Conservation (phyloP, 164 flowering plant genomes). For the Cinnamomum chago region DNA sequence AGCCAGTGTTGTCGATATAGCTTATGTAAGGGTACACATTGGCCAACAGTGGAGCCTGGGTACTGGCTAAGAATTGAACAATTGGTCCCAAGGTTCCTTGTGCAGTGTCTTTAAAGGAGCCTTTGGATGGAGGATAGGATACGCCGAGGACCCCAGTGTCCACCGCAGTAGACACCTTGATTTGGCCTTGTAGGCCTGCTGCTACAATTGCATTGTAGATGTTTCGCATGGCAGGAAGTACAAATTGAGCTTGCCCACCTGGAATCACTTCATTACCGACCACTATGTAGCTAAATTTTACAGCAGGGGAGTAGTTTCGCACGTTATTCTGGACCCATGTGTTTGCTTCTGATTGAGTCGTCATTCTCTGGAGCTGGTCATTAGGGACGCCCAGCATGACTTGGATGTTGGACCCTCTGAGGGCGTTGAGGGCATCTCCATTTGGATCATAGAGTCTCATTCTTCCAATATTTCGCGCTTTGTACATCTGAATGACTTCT, state of each 20-base stretch:
- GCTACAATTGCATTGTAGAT: slow-evolving; percentile 12
- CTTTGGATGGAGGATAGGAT: slow-evolving; percentile 34
- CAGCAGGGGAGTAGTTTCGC: slow-evolving; percentile 16
- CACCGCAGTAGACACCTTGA: slow-evolving; percentile 35
- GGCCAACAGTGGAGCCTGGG: slow-evolving; percentile 24
- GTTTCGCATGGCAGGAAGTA: slow-evolving; percentile 25
- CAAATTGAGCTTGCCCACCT: background rate
- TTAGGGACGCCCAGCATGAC: slow-evolving; percentile 38
- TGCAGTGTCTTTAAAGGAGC: background rate
- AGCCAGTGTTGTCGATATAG: slow-evolving; percentile 11
- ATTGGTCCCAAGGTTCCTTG: background rate
- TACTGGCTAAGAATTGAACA: slow-evolving; percentile 10
- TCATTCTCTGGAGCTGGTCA: slow-evolving; percentile 27
- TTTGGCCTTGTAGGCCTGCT: slow-evolving; percentile 7
- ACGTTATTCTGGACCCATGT: slow-evolving; percentile 39
- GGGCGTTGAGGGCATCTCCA: slow-evolving; percentile 29
- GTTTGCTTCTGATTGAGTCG: slow-evolving; percentile 25
- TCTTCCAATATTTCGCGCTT: slow-evolving; percentile 17
- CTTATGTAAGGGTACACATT: slow-evolving; percentile 41
- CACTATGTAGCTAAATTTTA: slow-evolving; percentile 34
- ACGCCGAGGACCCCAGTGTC: slow-evolving; percentile 11
- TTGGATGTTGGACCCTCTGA: slow-evolving; percentile 37
- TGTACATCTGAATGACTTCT: slow-evolving; percentile 31
- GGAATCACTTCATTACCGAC: slow-evolving; percentile 50
- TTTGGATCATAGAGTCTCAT: slow-evolving; percentile 41